A percentile compares a stretch with the other conserved stretches of the same genome.
phyloP scores from a whole-genome alignment of 2,329 filamentous ascomycete species.

The Diplodia corticola region DNA sequence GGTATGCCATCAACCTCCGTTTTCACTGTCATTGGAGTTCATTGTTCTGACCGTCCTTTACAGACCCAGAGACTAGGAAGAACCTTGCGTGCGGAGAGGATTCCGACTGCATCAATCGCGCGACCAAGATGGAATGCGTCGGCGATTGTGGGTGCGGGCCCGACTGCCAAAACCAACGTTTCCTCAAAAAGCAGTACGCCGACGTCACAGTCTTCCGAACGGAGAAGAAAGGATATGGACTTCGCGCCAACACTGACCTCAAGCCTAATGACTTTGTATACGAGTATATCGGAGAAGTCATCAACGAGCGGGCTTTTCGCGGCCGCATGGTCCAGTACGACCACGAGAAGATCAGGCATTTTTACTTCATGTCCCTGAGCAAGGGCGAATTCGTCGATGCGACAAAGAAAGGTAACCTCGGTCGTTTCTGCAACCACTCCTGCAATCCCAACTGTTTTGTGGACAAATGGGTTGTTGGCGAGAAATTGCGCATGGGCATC shows the following conservation, averaged over 20 bases:
- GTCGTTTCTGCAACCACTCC: constrained; percentile 97
- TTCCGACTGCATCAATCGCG: constrained; percentile 97
- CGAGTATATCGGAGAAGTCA: constrained; percentile 98
- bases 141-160: constrained; percentile 84
- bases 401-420: constrained; percentile 93
- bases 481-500: constrained; percentile 98
- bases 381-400: constrained; percentile 97
- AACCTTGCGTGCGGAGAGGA: constrained; percentile 94
- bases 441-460: constrained; percentile 99
- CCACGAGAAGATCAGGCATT: constrained; percentile 95
- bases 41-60: constrained; percentile 34
- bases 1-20: constrained; percentile 60
- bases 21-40: constrained; percentile 23
- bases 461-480: constrained; percentile 98
- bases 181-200: constrained; percentile 86
- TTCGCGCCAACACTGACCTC: constrained; percentile 77
- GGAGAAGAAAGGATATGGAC: constrained; percentile 93
- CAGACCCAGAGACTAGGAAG: constrained; percentile 52
- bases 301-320: constrained; percentile 87
- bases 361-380: constrained; percentile 99
- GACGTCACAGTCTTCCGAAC: constrained; percentile 94
- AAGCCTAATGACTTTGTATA: constrained; percentile 89
- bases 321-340: constrained; percentile 92
- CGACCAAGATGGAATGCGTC: constrained; percentile 95
- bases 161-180: constrained; percentile 90